Percentiles rank a stretch among this genome's conserved stretches.
phyloP scores from a whole-genome alignment of 371 early-diverging fungal genomes.

The Mucor racemosus region DNA sequence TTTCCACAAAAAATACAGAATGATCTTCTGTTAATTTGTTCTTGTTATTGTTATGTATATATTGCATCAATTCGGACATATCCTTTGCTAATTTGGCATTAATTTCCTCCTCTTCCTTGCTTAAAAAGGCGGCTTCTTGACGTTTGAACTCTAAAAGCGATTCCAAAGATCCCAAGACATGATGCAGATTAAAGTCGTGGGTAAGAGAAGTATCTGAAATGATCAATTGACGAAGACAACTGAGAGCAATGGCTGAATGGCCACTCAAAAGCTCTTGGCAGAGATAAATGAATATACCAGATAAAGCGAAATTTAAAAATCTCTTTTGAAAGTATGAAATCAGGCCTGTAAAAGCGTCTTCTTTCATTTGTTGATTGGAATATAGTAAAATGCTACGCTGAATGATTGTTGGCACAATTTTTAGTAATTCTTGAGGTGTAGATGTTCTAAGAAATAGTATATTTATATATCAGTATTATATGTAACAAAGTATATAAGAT shows the following conservation, averaged over 20 bases:
- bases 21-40: slow-evolving; percentile 21
- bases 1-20: slow-evolving; percentile 26
- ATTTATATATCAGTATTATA: background rate
- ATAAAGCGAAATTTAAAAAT: slow-evolving; percentile 38
- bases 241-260: slow-evolving; percentile 23
- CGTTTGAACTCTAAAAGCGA: slow-evolving; percentile 20
- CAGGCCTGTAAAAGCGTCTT: slow-evolving; percentile 28
- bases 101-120: slow-evolving; percentile 8
- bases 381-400: slow-evolving; percentile 33
- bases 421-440: slow-evolving; percentile 35
- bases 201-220: slow-evolving; percentile 9
- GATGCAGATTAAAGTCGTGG: slow-evolving; percentile 17
- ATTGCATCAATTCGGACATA: slow-evolving; percentile 15
- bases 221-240: slow-evolving; percentile 25
- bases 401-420: slow-evolving; percentile 41
- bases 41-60: slow-evolving; percentile 23
- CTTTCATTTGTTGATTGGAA: slow-evolving; percentile 27
- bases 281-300: slow-evolving; percentile 25
- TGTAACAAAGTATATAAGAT: background rate
- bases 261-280: slow-evolving; percentile 41
- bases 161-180: slow-evolving; percentile 21
- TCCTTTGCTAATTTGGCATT: slow-evolving; percentile 6
- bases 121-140: slow-evolving; percentile 16
- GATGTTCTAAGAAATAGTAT: slow-evolving; percentile 19
- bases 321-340: slow-evolving; percentile 41